These are phyloP conservation scores for Bodo saltans DNA, from an alignment of 78 protist species.

Conservation along the genomic window DNA sequence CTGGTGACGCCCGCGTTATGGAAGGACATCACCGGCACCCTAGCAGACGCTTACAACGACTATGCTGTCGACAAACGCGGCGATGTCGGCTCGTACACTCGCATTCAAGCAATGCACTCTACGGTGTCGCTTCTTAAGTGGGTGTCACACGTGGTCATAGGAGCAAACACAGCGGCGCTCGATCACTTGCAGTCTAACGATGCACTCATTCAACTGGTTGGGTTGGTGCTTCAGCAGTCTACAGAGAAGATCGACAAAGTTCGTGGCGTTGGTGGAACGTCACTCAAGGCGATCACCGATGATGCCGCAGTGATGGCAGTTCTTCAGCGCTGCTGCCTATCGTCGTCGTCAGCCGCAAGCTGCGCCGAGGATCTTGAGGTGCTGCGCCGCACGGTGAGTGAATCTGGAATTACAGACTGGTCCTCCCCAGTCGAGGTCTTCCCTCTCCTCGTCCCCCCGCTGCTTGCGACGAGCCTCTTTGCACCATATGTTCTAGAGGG, in stretches of 20 bases:
- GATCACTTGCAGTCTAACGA: too few relatives aligned
- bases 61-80: slow-evolving; percentile 66
- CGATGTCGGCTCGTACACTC: slow-evolving; percentile 72
- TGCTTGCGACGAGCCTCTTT: neutral
- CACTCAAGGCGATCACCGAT: too few relatives aligned
- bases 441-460: neutral
- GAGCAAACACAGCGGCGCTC: too few relatives aligned
- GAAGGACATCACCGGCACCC: too few relatives aligned
- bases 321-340: slow-evolving; percentile 8
- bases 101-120: slow-evolving; percentile 51
- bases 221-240: neutral
- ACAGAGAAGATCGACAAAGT: slow-evolving; percentile 10
- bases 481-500: neutral
- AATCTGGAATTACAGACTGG: too few relatives aligned
- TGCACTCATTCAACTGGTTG: neutral
- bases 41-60: slow-evolving; percentile 25
- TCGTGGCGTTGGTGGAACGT: slow-evolving; percentile 9
- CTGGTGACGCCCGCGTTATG: neutral
- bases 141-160: neutral
- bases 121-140: neutral
- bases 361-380: too few relatives aligned
- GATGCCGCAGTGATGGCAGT: too few relatives aligned
- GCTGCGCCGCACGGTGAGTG: too few relatives aligned
- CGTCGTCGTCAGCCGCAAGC: neutral
- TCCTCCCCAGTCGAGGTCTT: neutral